Evolutionary conservation across 768 basidiomycete genomes (phyloP).

Genomic region (Cystofilobasidium ferigula): DNA sequence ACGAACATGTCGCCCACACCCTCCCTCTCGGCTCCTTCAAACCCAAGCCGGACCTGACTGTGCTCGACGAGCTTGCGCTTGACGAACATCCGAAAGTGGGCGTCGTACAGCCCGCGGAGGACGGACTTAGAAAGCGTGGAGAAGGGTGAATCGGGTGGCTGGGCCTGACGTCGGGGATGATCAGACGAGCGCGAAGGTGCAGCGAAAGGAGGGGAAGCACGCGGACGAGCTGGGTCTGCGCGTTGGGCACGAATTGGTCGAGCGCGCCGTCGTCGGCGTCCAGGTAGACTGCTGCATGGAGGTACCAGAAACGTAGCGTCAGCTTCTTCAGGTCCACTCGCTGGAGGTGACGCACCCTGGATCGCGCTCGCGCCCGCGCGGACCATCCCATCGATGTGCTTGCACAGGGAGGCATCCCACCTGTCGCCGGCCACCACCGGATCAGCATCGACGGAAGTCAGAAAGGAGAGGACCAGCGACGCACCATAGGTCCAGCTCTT

Average conservation of each 20-base stretch:
- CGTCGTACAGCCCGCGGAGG: slow-evolving; percentile 2
- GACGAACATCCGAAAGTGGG: slow-evolving; percentile 13
- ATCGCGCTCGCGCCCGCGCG: neutral
- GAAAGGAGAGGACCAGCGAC: neutral
- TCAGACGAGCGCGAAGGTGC: neutral
- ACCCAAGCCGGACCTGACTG: slow-evolving; percentile 12
- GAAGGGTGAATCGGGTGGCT: neutral
- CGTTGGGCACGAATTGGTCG: neutral
- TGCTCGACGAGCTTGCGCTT: slow-evolving; percentile 18
- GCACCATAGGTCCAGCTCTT: slow-evolving; percentile 15
- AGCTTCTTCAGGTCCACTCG: neutral
- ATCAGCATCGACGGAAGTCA: neutral
- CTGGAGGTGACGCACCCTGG: neutral
- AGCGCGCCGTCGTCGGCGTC: neutral
- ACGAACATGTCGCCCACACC: slow-evolving; percentile 2
- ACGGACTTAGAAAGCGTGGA: neutral
- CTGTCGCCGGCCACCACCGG: neutral
- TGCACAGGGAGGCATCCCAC: slow-evolving; percentile 7
- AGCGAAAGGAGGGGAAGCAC: neutral
- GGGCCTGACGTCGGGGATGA: neutral
- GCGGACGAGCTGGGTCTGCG: slow-evolving; percentile 4
- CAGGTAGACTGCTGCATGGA: neutral
- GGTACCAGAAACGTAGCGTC: neutral
- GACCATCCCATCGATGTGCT: neutral
- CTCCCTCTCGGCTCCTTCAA: neutral